Evolutionary conservation across 225 moss, liverwort and hornwort species (phyloP).

Genomic region (Marchantia polymorpha): DNA sequence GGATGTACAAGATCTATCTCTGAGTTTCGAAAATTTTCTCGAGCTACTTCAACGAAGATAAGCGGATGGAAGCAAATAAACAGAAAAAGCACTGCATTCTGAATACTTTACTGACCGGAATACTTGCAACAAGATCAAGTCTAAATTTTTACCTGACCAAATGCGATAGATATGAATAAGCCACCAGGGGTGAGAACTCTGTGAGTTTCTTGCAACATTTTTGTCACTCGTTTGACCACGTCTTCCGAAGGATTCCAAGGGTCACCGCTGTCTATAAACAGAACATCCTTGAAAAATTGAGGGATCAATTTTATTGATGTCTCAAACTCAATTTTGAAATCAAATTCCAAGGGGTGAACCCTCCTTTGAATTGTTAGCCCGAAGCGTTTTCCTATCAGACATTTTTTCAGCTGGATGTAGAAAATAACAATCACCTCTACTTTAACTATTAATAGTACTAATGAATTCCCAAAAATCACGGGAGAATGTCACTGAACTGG

Average conservation of each 20-base stretch:
- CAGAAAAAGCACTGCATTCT: background rate
- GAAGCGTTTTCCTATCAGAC: background rate
- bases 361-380: too few species aligned
- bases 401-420: background rate
- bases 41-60: background rate
- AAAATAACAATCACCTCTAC: background rate
- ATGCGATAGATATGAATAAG: slow-evolving; percentile 80
- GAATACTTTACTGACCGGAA: too few species aligned
- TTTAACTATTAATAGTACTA: too few species aligned
- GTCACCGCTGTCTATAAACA: slow-evolving; percentile 93
- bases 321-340: background rate
- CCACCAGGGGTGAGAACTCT: slow-evolving; percentile 72
- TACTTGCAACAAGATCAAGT: background rate
- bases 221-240: slow-evolving; percentile 47
- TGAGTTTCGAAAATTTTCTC: too few species aligned
- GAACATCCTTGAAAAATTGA: slow-evolving; percentile 66
- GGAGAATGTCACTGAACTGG: too few species aligned
- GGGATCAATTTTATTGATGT: slow-evolving; percentile 41
- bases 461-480: too few species aligned
- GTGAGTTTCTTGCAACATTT: slow-evolving; percentile 73
- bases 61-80: background rate
- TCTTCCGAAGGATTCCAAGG: slow-evolving; percentile 78
- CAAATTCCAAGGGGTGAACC: background rate
- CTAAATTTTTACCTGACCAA: slow-evolving; percentile 63
- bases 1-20: too few species aligned